A percentile compares a stretch with the other conserved stretches of the same genome.
These are phyloP conservation scores for Herpotrichia juniperi DNA, from an alignment of 2,329 filamentous ascomycete species.

Conservation along the genomic window DNA sequence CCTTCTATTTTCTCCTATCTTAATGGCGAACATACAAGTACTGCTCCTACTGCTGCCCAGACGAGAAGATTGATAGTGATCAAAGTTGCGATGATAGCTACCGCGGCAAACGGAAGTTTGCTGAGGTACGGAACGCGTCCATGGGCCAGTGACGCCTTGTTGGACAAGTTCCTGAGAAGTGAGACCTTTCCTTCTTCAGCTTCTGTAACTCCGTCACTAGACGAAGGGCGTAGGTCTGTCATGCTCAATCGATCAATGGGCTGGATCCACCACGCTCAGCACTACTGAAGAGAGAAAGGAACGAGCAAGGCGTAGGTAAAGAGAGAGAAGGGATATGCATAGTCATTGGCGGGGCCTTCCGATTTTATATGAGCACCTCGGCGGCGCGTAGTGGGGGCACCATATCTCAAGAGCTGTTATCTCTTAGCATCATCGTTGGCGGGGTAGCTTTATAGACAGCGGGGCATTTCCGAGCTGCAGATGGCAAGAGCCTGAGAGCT, in stretches of 20 bases:
- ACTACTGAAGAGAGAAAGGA: not conserved
- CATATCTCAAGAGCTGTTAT: slow-evolving; percentile 13
- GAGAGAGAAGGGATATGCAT: not conserved
- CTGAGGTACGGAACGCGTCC: slow-evolving; percentile 60
- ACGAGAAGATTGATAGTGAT: slow-evolving; percentile 61
- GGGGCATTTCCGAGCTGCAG: slow-evolving; percentile 15
- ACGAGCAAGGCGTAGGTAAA: not conserved
- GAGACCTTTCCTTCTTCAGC: slow-evolving; percentile 22
- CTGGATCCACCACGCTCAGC: no score
- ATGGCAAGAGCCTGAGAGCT: slow-evolving; percentile 3
- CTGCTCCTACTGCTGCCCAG: slow-evolving; percentile 64
- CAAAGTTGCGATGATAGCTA: slow-evolving; percentile 63
- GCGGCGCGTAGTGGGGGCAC: slow-evolving; percentile 22
- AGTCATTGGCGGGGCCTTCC: not conserved
- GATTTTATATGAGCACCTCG: not conserved
- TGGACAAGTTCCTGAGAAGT: slow-evolving; percentile 27
- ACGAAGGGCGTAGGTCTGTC: slow-evolving; percentile 8
- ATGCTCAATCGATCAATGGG: not conserved
- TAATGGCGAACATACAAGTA: slow-evolving; percentile 53
- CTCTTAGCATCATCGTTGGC: slow-evolving; percentile 15
- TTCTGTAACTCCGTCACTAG: slow-evolving; percentile 10
- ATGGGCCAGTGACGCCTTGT: slow-evolving; percentile 55
- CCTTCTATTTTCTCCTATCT: not conserved
- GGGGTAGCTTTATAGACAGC: slow-evolving; percentile 22
- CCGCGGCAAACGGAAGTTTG: slow-evolving; percentile 61